These are phyloP conservation scores for Triticum monococcum DNA, from an alignment of 176 grass and related monocot species.

Conservation along the genomic window DNA sequence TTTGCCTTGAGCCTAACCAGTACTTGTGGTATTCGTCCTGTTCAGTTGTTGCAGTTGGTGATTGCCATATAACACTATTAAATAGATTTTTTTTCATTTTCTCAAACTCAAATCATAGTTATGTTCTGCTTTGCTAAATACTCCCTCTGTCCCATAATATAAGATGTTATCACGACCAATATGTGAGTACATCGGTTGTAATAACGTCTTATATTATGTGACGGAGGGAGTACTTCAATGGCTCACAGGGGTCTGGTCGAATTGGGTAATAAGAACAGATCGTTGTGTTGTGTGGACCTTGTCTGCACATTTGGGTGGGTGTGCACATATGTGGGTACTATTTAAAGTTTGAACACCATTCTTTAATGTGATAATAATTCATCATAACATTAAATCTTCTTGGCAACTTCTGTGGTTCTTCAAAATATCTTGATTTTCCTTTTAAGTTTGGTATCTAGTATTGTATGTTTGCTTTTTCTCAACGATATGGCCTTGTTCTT, in stretches of 20 bases:
- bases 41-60: slow-evolving; percentile 8
- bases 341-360: slow-evolving; percentile 4
- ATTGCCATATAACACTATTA: not conserved
- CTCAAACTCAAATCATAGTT: not conserved
- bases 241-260: not conserved
- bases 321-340: not conserved
- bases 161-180: no score
- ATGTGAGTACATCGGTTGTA: no score
- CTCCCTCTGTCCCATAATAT: no score
- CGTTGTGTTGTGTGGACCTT: not conserved
- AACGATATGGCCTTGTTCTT: slow-evolving; percentile 11
- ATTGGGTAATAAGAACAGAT: not conserved
- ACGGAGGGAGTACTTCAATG: not conserved
- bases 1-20: not conserved
- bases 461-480: not conserved
- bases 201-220: no score
- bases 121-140: slow-evolving; percentile 5
- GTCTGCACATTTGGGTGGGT: not conserved
- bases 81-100: not conserved
- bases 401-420: slow-evolving; percentile 12
- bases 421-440: slow-evolving; percentile 6
- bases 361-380: not conserved
- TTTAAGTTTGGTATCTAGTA: not conserved
- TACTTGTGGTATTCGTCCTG: slow-evolving; percentile 13
- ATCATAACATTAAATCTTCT: not conserved